Conservation (phyloP, 352 stramenopile species). For the Phytophthora parvispora region DNA sequence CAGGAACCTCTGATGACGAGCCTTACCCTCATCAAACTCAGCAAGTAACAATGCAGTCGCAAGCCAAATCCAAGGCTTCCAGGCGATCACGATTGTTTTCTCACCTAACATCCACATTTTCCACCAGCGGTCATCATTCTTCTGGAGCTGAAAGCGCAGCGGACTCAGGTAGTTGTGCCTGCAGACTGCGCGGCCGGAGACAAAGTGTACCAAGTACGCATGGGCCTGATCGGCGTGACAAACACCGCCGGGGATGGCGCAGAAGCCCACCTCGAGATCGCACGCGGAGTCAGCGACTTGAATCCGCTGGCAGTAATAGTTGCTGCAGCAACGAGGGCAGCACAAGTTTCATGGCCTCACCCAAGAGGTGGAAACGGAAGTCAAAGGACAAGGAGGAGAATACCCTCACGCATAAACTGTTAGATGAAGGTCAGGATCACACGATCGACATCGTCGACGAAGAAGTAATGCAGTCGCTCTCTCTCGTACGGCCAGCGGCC, state of each 20-base stretch:
- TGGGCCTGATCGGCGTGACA: conserved; percentile 8
- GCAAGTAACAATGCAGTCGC: neutral
- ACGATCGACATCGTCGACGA: conserved; percentile 36
- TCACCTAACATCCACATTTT: conserved; percentile 39
- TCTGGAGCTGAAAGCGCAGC: conserved; percentile 6
- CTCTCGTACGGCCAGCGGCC: conserved; percentile 23
- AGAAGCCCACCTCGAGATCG: conserved; percentile 8
- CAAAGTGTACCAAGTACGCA: conserved; percentile 5
- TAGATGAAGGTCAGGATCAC: conserved; percentile 36
- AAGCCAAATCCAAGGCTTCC: conserved; percentile 17
- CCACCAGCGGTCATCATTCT: conserved; percentile 12
- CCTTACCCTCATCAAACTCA: neutral
- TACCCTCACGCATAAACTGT: conserved; percentile 34
- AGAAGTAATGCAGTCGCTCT: conserved; percentile 17
- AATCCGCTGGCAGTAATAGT: conserved; percentile 30
- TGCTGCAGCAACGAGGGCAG: conserved; percentile 17
- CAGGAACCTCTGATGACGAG: conserved; percentile 33
- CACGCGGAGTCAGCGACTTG: conserved; percentile 9
- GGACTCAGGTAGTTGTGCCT: conserved; percentile 19
- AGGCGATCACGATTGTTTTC: conserved; percentile 30
- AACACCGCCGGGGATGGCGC: conserved; percentile 8
- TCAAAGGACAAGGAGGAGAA: conserved; percentile 16
- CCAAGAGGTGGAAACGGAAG: conserved; percentile 28
- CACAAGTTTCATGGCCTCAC: neutral
- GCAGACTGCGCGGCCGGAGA: conserved; percentile 25